Evolutionary conservation across 116 monocot genomes (phyloP).

Genomic region (Trichopus zeylanicus): DNA sequence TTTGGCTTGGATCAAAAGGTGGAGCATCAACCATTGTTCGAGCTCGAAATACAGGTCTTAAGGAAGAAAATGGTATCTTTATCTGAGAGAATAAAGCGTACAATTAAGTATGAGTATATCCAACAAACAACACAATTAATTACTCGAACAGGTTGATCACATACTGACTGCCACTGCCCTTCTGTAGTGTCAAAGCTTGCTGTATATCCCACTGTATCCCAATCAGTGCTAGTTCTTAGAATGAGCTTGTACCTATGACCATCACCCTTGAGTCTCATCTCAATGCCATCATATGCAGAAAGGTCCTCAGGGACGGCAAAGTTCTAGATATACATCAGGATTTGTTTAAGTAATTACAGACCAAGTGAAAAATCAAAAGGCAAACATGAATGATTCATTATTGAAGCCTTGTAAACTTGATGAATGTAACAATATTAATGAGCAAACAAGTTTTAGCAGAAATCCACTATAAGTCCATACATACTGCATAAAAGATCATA

Average conservation of each 20-base stretch:
- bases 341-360: not conserved
- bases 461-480: not conserved
- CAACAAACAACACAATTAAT: not conserved
- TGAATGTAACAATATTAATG: not conserved
- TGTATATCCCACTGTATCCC: conserved; percentile 91
- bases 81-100: conserved; percentile 45
- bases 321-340: conserved; percentile 39
- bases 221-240: conserved; percentile 66
- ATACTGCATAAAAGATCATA: not conserved
- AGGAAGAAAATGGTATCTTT: conserved; percentile 72
- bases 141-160: conserved; percentile 2
- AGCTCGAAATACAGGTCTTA: conserved; percentile 80
- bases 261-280: conserved; percentile 80
- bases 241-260: conserved; percentile 86
- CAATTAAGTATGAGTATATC: not conserved
- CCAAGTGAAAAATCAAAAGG: not conserved
- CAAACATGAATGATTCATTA: not conserved
- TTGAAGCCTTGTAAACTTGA: not conserved
- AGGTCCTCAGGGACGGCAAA: conserved; percentile 79
- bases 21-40: conserved; percentile 62
- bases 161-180: conserved; percentile 83
- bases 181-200: conserved; percentile 74
- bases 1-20: conserved; percentile 70
- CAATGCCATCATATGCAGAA: conserved; percentile 91
- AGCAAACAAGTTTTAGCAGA: not conserved